These are phyloP conservation scores for Geosmithia morbida DNA, from an alignment of 2,329 filamentous ascomycete species.

Conservation along the genomic window DNA sequence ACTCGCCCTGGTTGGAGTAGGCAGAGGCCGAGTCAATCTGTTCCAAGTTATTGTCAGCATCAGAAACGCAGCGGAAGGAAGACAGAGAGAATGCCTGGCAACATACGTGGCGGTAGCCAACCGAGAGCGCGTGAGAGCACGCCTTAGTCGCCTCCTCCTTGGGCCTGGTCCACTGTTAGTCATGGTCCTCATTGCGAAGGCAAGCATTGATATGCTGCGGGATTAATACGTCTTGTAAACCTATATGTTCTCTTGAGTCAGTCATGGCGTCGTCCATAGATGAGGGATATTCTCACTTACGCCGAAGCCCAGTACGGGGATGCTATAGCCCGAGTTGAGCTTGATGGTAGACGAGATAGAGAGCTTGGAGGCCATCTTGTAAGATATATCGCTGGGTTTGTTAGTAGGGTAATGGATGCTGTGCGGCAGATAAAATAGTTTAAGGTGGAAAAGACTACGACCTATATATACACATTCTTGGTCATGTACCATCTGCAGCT, in stretches of 20 bases:
- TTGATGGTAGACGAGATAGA: slow-evolving; percentile 32
- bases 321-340: slow-evolving; percentile 38
- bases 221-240: slow-evolving; percentile 34
- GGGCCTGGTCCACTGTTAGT: slow-evolving; percentile 9
- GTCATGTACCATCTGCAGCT: too few species aligned
- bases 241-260: slow-evolving; percentile 14
- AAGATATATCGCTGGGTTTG: not conserved
- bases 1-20: slow-evolving; percentile 35
- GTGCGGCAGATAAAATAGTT: not conserved
- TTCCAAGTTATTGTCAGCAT: not conserved
- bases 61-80: not conserved
- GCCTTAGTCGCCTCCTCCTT: slow-evolving; percentile 16
- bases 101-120: slow-evolving; percentile 38
- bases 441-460: not conserved
- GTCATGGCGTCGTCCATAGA: slow-evolving; percentile 1
- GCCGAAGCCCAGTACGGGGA: slow-evolving; percentile 38
- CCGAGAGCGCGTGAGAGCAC: slow-evolving; percentile 28
- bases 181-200: slow-evolving; percentile 1
- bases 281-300: slow-evolving; percentile 18
- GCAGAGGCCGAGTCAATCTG: slow-evolving; percentile 38
- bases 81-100: not conserved
- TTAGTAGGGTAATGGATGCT: not conserved
- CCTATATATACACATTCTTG: not conserved
- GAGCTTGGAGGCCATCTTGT: slow-evolving; percentile 30
- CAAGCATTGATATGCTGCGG: not conserved